Percentiles rank a stretch among this genome's conserved stretches.
Conservation (phyloP, 192 early-diverging fungal genomes). For the Phycomyces nitens region DNA sequence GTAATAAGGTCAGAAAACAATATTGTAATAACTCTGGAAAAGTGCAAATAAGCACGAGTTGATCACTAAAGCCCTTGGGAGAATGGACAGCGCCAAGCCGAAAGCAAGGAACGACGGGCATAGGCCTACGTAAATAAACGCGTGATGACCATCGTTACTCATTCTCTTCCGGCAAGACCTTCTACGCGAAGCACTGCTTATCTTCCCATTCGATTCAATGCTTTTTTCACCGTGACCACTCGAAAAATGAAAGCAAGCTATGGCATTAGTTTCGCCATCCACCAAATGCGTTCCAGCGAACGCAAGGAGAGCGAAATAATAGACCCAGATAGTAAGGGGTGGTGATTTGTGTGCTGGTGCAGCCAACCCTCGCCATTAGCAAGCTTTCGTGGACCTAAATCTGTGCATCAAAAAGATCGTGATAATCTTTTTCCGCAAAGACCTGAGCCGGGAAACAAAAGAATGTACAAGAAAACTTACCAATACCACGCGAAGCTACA, state of each 20-base stretch:
- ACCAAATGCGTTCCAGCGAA: neutral
- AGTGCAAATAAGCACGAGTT: conserved; percentile 1
- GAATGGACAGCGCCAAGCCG: neutral
- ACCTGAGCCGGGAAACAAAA: neutral
- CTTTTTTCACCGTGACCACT: neutral
- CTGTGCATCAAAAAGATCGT: conserved; percentile 1
- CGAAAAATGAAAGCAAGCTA: conserved; percentile 1
- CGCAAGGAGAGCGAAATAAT: neutral
- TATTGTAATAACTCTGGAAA: neutral
- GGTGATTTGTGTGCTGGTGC: neutral
- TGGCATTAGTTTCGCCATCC: neutral
- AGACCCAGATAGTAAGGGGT: neutral
- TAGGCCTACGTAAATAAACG: conserved; percentile 1
- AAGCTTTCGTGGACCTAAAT: conserved; percentile 5
- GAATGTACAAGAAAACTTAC: conserved; percentile 50
- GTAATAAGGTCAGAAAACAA: conserved; percentile 11
- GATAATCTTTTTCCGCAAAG: conserved; percentile 3
- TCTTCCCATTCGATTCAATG: neutral
- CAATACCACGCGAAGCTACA: conserved; percentile 93
- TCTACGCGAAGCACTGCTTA: neutral
- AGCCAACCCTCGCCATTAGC: neutral
- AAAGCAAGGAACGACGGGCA: neutral
- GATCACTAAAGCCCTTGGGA: conserved; percentile 1
- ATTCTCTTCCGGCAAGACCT: neutral
- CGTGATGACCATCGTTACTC: neutral